These are phyloP conservation scores for Penicillium psychrofluorescens DNA, from an alignment of 495 filamentous ascomycete species.

Conservation along the genomic window DNA sequence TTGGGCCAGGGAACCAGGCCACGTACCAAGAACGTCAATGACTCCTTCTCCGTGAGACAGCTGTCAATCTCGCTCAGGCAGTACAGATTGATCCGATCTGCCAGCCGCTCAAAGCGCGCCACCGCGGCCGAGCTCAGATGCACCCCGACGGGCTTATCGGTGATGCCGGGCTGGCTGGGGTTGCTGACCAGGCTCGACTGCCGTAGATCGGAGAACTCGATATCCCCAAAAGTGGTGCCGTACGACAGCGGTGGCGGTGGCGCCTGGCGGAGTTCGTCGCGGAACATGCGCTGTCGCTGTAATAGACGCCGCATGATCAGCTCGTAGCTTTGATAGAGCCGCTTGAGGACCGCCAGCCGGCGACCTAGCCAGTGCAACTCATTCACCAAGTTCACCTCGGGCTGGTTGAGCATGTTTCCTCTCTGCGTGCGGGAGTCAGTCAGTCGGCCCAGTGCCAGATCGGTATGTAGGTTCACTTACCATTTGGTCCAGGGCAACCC, in stretches of 20 bases:
- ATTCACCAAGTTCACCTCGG: slow-evolving; percentile 56
- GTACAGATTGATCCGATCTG: slow-evolving; percentile 69
- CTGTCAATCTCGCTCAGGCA: slow-evolving; percentile 76
- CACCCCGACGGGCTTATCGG: slow-evolving; percentile 43
- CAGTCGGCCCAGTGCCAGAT: neutral
- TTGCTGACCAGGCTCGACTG: slow-evolving; percentile 21
- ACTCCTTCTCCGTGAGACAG: slow-evolving; percentile 70
- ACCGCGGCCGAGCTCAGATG: slow-evolving; percentile 56
- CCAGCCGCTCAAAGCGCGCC: slow-evolving; percentile 67
- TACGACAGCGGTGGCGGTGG: slow-evolving; percentile 13
- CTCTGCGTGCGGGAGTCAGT: slow-evolving; percentile 28
- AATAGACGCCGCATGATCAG: slow-evolving; percentile 69
- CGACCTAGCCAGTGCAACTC: slow-evolving; percentile 66
- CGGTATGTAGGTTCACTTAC: slow-evolving; percentile 27
- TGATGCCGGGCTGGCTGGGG: slow-evolving; percentile 8
- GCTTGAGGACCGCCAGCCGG: slow-evolving; percentile 59
- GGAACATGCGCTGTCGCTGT: slow-evolving; percentile 41
- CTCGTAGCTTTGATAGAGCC: slow-evolving; percentile 72
- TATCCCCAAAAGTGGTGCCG: slow-evolving; percentile 20
- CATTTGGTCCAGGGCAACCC: slow-evolving; percentile 46
- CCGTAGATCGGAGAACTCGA: slow-evolving; percentile 20
- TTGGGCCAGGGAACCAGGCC: neutral
- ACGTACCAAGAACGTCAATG: slow-evolving; percentile 61
- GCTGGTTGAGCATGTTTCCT: slow-evolving; percentile 49
- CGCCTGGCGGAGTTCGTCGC: slow-evolving; percentile 22